phyloP scores from a whole-genome alignment of 2,329 filamentous ascomycete genomes.

The Macrophomina phaseolina region DNA sequence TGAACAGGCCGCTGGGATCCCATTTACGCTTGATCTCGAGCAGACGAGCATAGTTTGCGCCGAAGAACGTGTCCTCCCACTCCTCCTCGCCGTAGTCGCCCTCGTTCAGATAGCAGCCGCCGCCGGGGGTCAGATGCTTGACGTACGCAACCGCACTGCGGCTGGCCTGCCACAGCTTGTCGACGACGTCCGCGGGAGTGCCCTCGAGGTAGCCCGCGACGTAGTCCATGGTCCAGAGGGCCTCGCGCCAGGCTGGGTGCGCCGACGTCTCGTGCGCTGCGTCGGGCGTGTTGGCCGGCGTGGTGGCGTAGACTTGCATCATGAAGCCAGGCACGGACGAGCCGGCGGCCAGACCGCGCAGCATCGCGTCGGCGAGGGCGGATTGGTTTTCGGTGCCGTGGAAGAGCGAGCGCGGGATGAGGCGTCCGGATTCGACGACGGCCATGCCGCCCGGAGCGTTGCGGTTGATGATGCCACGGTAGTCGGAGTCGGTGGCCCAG shows the following conservation, averaged over 20 bases:
- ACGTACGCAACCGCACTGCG: constrained; percentile 39
- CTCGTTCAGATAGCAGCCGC: constrained; percentile 35
- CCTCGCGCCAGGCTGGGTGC: constrained; percentile 40
- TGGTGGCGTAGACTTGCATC: constrained; percentile 43
- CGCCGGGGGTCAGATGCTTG: constrained; percentile 41
- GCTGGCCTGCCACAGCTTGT: constrained; percentile 28
- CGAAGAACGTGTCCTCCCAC: constrained; percentile 28
- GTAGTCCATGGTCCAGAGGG: constrained; percentile 36
- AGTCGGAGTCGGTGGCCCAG: constrained; percentile 38
- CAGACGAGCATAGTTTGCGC: constrained; percentile 33
- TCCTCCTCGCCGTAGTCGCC: constrained; percentile 25
- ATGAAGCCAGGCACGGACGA: constrained; percentile 1
- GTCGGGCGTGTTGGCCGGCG: constrained; percentile 40
- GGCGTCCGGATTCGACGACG: constrained; percentile 41
- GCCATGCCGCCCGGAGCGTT: constrained; percentile 44
- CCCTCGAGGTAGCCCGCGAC: constrained; percentile 37
- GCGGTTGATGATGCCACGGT: constrained; percentile 36
- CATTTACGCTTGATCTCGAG: constrained; percentile 34
- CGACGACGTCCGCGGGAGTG: constrained; percentile 28
- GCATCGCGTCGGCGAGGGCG: constrained; percentile 38
- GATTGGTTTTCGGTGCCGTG: constrained; percentile 31
- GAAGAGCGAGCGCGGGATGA: constrained; percentile 41
- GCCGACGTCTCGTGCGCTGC: constrained; percentile 38
- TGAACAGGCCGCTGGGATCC: constrained; percentile 32
- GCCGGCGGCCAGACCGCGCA: constrained; percentile 36